phyloP scores from a whole-genome alignment of 805 yeast genomes.

The Torulaspora gathmanii region DNA sequence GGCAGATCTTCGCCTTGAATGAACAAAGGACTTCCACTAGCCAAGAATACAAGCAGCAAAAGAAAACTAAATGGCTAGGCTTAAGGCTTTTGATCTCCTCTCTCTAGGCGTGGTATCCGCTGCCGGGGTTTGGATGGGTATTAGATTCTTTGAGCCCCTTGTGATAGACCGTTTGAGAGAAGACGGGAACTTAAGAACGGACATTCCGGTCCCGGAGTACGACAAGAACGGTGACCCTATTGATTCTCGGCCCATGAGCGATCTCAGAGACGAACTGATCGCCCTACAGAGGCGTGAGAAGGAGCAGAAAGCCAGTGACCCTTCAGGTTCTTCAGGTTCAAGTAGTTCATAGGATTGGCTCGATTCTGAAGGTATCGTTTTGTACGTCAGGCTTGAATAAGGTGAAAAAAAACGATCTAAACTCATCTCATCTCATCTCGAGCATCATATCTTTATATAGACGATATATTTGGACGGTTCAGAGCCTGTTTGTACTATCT shows the following conservation, averaged over 20 bases:
- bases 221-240: conserved; percentile 41
- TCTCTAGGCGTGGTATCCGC: conserved; percentile 28
- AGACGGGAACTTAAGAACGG: conserved; percentile 61
- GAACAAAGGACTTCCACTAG: background rate
- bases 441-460: conserved; percentile 3
- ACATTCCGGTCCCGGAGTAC: conserved; percentile 52
- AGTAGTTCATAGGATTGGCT: background rate
- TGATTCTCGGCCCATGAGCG: conserved; percentile 22
- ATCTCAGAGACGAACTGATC: conserved; percentile 18
- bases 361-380: background rate
- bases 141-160: conserved; percentile 69
- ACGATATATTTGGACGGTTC: background rate
- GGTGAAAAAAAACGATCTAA: conserved; percentile 7
- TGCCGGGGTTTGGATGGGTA: conserved; percentile 45
- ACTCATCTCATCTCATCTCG: conserved; percentile 14
- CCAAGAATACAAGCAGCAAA: background rate
- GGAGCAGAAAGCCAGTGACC: conserved; percentile 3
- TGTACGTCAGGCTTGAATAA: background rate
- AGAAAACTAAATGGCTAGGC: conserved; percentile 26
- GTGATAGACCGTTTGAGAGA: conserved; percentile 60
- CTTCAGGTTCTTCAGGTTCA: conserved; percentile 1
- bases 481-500: background rate
- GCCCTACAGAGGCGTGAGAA: conserved; percentile 16
- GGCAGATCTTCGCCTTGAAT: background rate
- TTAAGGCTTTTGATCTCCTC: conserved; percentile 29